A percentile compares a stretch with the other conserved stretches of the same genome.
These are phyloP conservation scores for Aspergillus costaricaensis DNA, from an alignment of 2,329 filamentous ascomycete genomes.

Conservation along the genomic window DNA sequence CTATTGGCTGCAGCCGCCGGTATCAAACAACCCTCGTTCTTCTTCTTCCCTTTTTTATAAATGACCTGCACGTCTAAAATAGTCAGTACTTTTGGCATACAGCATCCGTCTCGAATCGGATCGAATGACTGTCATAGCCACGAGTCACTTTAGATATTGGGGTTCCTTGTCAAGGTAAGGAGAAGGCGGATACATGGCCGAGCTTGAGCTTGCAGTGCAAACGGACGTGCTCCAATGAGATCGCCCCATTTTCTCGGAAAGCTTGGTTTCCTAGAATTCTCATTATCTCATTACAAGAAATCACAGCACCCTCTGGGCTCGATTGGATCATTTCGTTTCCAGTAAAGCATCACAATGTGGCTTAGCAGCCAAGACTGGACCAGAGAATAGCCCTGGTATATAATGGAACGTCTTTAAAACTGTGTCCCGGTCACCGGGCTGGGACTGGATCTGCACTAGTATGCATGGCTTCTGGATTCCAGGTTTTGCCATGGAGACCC, in stretches of 20 bases:
- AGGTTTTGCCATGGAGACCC: not conserved
- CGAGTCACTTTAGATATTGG: constrained; percentile 6
- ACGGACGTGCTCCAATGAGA: constrained; percentile 14
- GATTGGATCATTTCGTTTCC: constrained; percentile 8
- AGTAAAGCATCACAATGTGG: constrained; percentile 13
- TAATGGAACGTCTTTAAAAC: constrained; percentile 15
- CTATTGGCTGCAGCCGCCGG: constrained; percentile 27
- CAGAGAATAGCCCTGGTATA: constrained; percentile 11
- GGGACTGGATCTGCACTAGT: constrained; percentile 15
- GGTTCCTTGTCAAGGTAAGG: constrained; percentile 9
- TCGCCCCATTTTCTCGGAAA: constrained; percentile 24
- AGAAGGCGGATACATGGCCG: not conserved
- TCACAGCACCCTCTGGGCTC: constrained; percentile 6
- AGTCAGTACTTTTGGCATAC: constrained; percentile 23
- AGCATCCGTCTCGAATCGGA: constrained; percentile 7
- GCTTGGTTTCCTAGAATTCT: constrained; percentile 7
- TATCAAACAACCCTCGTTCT: constrained; percentile 27
- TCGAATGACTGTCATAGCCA: constrained; percentile 1
- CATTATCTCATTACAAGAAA: constrained; percentile 8
- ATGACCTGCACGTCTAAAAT: constrained; percentile 26
- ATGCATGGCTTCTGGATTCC: constrained; percentile 7
- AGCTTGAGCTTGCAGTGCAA: constrained; percentile 16
- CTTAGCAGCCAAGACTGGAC: constrained; percentile 14
- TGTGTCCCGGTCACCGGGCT: constrained; percentile 17
- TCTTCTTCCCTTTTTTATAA: not conserved